Percentiles rank a stretch among this genome's conserved stretches.
Evolutionary conservation across 495 filamentous ascomycete species (phyloP).

Genomic region (Astrothelium macrocarpum): DNA sequence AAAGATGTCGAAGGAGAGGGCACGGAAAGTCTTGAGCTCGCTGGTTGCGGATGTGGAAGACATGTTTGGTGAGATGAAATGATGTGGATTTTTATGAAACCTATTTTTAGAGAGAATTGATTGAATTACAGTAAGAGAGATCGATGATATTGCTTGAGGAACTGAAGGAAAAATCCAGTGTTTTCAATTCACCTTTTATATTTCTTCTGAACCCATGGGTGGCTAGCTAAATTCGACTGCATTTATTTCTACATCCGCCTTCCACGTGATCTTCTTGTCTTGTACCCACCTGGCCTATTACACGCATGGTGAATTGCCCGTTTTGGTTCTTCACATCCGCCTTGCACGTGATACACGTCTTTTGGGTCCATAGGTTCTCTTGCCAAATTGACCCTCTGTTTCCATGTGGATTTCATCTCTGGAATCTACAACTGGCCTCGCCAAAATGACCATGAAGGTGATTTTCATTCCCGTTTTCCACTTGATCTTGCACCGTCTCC

Average conservation of each 20-base stretch:
- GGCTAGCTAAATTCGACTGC: neutral
- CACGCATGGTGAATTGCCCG: too few species aligned
- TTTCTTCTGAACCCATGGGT: neutral
- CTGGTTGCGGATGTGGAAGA: neutral
- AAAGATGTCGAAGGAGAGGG: slow-evolving; percentile 27
- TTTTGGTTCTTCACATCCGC: too few species aligned
- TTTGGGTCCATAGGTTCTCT: too few species aligned
- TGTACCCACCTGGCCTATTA: too few species aligned
- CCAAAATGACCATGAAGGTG: too few species aligned
- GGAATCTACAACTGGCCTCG: too few species aligned
- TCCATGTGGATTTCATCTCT: too few species aligned
- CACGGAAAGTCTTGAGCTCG: slow-evolving; percentile 3
- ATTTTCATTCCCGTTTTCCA: too few species aligned
- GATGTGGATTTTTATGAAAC: neutral
- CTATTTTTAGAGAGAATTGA: too few species aligned
- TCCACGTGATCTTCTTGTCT: neutral
- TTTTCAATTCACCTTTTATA: neutral
- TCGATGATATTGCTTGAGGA: neutral
- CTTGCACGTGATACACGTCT: too few species aligned
- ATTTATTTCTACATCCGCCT: neutral
- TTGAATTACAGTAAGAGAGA: neutral
- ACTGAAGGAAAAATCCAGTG: neutral
- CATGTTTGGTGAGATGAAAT: neutral
- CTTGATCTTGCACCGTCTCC: too few species aligned
- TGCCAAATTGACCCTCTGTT: too few species aligned